Evolutionary conservation across 306 rosid genomes (phyloP), one percentile per base, ranked within the genome.

Genomic region (Mimosa pudica): DNA sequence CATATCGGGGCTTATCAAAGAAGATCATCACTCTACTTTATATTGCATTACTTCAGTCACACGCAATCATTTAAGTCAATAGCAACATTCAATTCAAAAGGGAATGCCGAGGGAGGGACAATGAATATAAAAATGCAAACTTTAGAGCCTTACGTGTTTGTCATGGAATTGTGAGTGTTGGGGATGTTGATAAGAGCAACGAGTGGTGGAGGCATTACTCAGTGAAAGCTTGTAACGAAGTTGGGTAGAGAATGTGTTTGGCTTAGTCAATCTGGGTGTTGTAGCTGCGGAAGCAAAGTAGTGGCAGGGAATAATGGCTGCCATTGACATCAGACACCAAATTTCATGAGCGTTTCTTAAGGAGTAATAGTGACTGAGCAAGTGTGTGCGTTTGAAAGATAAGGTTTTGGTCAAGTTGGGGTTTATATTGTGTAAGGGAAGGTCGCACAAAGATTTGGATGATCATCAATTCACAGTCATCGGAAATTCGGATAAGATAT

Each of bases 291-390:
- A 68, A 44, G 89, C 80, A 74, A 71, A 85, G 80, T 82, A 81
- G 79, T 87, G 90, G 79, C 91, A 89, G 80, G 92, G 87, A 67
- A 89, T 71, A 13, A 85, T 77, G 84, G 92, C 83, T 74, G 94
- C 92, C 98, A 94, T 92, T 80, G 88, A 77, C 75, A 77, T 48
- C 36, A 85, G 70, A 66, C 69, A 75, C 20, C 35, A 83, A 73
- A 83, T 54, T 54, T 78, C 84, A 86, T 73, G 8, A 55, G 67
- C 18, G 20, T 45, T 73, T 17, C 16, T 0, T 61, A 24, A 38
- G 35, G 32, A 65, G 7, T 16, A 13, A 33, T 16, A 17, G 33
- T 10, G 3, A 69, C 35, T 44, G 8, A 4, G 42, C 20, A 4
- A 7, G 3, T 17, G 38, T 12, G 5, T 70, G 57, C 5, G 63